phyloP scores from a whole-genome alignment of 768 basidiomycete species.

The Termitomyces sp. region DNA sequence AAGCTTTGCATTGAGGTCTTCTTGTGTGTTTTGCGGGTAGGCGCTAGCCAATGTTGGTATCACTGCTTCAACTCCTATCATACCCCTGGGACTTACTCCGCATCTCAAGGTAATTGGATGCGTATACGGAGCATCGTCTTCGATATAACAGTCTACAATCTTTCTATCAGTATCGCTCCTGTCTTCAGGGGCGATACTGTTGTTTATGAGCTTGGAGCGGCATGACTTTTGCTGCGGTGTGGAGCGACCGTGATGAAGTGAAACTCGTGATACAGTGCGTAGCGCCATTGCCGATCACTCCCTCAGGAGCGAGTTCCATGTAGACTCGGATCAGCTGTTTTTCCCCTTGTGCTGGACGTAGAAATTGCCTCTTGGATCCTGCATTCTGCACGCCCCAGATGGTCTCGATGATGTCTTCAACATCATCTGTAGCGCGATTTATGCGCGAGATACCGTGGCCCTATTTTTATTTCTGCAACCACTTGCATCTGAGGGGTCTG shows the following conservation, averaged over 20 bases:
- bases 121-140: no score
- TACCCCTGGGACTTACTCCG: background rate
- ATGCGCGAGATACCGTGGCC: no score
- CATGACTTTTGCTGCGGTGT: background rate
- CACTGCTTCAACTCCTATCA: background rate
- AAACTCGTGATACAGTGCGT: background rate
- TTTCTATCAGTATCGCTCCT: no score
- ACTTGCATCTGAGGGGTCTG: no score
- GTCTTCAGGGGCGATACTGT: background rate
- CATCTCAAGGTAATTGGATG: background rate
- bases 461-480: no score
- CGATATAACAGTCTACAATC: no score
- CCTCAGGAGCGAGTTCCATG: no score
- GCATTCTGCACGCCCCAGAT: background rate
- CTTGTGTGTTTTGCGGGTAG: background rate
- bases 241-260: background rate
- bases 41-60: background rate
- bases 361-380: background rate
- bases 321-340: no score
- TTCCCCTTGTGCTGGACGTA: background rate
- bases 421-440: no score
- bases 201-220: background rate
- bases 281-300: no score
- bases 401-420: no score
- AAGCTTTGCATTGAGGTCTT: no score